A percentile compares a stretch with the other conserved stretches of the same genome.
These are phyloP conservation scores for Sporothrix luriei DNA, from an alignment of 2,329 filamentous ascomycete genomes.

Conservation along the genomic window DNA sequence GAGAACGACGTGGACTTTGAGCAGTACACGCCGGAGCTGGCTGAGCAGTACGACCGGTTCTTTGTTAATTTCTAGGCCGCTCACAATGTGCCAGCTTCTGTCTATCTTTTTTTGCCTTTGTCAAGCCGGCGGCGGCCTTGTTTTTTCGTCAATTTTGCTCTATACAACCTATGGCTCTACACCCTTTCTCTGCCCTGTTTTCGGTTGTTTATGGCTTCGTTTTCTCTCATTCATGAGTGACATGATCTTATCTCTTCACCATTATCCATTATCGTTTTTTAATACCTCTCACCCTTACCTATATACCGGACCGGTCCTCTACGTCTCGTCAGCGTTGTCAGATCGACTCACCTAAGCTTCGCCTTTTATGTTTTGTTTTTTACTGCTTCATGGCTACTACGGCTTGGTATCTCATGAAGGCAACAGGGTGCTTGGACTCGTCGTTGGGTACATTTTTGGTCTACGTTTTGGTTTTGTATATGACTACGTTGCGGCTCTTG, in stretches of 20 bases:
- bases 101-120: not conserved
- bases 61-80: slow-evolving; percentile 49
- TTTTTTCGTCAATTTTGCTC: too few species aligned
- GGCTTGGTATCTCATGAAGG: not conserved
- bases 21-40: slow-evolving; percentile 69
- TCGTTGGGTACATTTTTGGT: not conserved
- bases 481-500: not conserved
- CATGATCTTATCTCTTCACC: slow-evolving; percentile 10
- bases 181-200: not conserved
- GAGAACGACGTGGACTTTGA: slow-evolving; percentile 69
- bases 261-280: slow-evolving; percentile 9
- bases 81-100: not conserved
- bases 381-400: not conserved
- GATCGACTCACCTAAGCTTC: not conserved
- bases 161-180: not conserved
- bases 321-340: not conserved
- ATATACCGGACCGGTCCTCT: not conserved
- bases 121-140: not conserved
- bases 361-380: not conserved
- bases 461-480: not conserved
- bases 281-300: not conserved
- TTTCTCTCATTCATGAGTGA: slow-evolving; percentile 1
- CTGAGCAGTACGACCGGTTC: slow-evolving; percentile 67
- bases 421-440: too few species aligned
- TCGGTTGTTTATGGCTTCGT: not conserved